These are phyloP conservation scores for Diddensiella transvaalensis DNA, from an alignment of 805 yeast species.

Conservation along the genomic window DNA sequence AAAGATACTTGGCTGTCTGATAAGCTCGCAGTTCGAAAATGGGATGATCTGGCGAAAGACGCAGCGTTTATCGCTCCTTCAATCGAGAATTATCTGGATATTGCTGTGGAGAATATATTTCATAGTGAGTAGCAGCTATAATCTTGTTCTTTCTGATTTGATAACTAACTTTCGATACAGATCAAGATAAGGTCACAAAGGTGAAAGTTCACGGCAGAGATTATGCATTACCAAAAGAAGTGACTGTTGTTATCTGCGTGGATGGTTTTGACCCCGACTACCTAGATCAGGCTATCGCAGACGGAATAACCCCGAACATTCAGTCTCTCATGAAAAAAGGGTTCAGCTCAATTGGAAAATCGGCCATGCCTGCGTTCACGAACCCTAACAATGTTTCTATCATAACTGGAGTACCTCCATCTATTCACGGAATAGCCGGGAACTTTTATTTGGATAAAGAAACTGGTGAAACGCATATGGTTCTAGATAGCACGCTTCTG, in stretches of 20 bases:
- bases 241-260: conserved; percentile 9
- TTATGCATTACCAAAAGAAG: conserved; percentile 3
- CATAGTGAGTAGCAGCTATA: conserved; percentile 1
- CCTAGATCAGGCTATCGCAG: conserved; percentile 3
- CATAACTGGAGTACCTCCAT: conserved; percentile 8
- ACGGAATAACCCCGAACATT: conserved; percentile 7
- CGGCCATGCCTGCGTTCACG: conserved; percentile 11
- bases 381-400: conserved; percentile 12
- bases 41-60: conserved; percentile 18
- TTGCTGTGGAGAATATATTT: conserved; percentile 13
- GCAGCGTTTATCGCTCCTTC: conserved; percentile 11
- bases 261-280: conserved; percentile 13
- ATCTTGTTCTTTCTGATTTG: neutral
- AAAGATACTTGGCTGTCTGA: conserved; percentile 18
- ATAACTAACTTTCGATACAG: too few relatives aligned
- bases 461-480: conserved; percentile 10
- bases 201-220: conserved; percentile 4
- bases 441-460: conserved; percentile 5
- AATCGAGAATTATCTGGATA: conserved; percentile 7
- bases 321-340: neutral
- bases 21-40: conserved; percentile 10
- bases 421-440: conserved; percentile 6
- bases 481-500: conserved; percentile 3
- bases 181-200: neutral
- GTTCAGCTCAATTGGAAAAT: conserved; percentile 3